A percentile compares a stretch with the other conserved stretches of the same genome.
Evolutionary conservation across 371 early-diverging fungal species (phyloP).

Genomic region (Actinomortierella ambigua): DNA sequence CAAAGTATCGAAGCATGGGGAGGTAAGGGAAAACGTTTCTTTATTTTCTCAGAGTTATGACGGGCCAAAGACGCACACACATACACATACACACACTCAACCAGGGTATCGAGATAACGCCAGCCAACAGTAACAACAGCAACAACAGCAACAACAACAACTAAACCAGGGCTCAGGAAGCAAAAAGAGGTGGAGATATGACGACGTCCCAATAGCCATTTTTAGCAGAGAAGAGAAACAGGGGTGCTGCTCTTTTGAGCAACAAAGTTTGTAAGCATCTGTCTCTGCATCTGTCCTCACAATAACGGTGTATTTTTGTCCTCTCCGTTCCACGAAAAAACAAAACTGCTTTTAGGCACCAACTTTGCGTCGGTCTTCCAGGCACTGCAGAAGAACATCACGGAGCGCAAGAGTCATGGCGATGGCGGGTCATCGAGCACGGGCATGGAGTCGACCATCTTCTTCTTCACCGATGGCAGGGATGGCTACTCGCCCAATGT

Average conservation of each 20-base stretch:
- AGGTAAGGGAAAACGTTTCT: conserved; percentile 11
- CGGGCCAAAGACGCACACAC: no score
- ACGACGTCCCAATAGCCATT: no score
- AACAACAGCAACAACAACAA: no score
- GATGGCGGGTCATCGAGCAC: neutral
- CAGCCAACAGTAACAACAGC: no score
- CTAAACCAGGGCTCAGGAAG: no score
- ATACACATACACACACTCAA: no score
- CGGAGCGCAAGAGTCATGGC: neutral
- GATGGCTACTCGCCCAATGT: conserved; percentile 6
- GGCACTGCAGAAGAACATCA: conserved; percentile 5
- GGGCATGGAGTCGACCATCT: conserved; percentile 22
- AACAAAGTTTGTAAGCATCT: neutral
- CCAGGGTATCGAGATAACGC: no score
- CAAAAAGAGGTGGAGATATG: no score
- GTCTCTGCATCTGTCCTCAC: neutral
- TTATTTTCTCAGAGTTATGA: no score
- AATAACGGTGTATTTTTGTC: neutral
- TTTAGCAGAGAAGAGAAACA: neutral
- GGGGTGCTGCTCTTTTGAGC: neutral
- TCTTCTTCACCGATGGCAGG: conserved; percentile 45
- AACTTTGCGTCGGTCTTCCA: conserved; percentile 24
- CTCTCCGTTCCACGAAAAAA: neutral
- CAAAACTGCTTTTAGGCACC: conserved; percentile 16
- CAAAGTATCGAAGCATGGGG: conserved; percentile 14